phyloP scores from a whole-genome alignment of 192 early-diverging fungal genomes.

The Podila horticola region DNA sequence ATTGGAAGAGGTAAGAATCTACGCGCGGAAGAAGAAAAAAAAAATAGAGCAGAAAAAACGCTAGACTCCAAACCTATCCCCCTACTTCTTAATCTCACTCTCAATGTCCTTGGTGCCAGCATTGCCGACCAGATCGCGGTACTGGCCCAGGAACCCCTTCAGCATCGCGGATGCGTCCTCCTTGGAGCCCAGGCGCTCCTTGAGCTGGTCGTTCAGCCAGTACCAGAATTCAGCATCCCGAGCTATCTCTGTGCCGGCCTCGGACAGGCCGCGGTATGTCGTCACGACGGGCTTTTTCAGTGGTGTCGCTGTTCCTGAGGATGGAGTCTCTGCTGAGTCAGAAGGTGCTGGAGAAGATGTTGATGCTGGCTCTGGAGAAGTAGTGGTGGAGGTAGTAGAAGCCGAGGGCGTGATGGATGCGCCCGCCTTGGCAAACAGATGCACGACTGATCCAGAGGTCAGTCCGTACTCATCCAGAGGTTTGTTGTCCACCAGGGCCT shows the following conservation, averaged over 20 bases:
- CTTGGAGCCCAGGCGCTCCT: conserved; percentile 47
- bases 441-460: conserved; percentile 52
- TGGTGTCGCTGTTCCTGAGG: conserved; percentile 4
- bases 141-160: conserved; percentile 48
- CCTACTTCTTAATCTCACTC: conserved; percentile 30
- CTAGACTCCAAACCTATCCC: background rate
- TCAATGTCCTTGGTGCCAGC: conserved; percentile 47
- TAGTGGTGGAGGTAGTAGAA: background rate
- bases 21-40: background rate
- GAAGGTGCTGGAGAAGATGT: background rate
- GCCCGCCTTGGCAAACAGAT: conserved; percentile 61
- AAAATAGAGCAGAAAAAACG: background rate
- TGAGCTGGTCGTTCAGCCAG: conserved; percentile 48
- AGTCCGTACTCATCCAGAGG: conserved; percentile 61
- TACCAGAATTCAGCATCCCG: conserved; percentile 49
- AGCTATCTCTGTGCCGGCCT: conserved; percentile 31
- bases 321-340: background rate
- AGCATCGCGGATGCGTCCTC: conserved; percentile 47
- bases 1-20: background rate
- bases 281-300: conserved; percentile 17
- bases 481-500: conserved; percentile 64
- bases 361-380: background rate
- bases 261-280: conserved; percentile 38
- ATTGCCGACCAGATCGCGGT: conserved; percentile 44
- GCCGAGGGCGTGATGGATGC: background rate